Conservation (phyloP, 306 rosid species). For the Abrus pulchellus region DNA sequence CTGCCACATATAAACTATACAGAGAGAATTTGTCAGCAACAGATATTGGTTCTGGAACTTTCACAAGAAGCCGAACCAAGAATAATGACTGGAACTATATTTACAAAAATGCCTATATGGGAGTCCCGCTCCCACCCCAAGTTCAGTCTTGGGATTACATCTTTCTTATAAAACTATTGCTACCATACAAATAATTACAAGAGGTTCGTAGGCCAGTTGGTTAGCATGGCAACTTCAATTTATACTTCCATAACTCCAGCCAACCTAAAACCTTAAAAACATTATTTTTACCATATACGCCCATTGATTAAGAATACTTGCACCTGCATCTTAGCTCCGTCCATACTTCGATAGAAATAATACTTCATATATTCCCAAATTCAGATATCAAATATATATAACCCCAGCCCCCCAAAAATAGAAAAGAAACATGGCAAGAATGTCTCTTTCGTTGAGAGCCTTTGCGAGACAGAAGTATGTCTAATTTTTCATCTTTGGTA, state of each 20-base stretch:
- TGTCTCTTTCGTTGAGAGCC: slow-evolving; percentile 10
- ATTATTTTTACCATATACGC: not conserved
- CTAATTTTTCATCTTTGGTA: not conserved
- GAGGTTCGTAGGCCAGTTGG: slow-evolving; percentile 24
- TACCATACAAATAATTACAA: slow-evolving; percentile 21
- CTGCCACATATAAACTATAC: slow-evolving; percentile 27
- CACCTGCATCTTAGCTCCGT: slow-evolving; percentile 26
- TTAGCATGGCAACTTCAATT: not conserved
- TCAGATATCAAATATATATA: not conserved
- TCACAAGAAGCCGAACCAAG: slow-evolving; percentile 26
- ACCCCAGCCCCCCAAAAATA: slow-evolving; percentile 8
- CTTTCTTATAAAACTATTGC: not conserved
- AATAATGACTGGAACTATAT: not conserved
- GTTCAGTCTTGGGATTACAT: slow-evolving; percentile 7
- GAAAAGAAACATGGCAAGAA: slow-evolving; percentile 11
- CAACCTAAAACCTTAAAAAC: slow-evolving; percentile 22
- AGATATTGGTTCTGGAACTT: slow-evolving; percentile 10
- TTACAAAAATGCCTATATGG: slow-evolving; percentile 9
- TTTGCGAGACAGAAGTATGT: slow-evolving; percentile 4
- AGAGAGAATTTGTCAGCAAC: slow-evolving; percentile 14
- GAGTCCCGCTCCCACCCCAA: slow-evolving; percentile 26
- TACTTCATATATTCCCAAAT: slow-evolving; percentile 3
- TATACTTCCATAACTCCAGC: slow-evolving; percentile 13
- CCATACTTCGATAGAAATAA: not conserved
- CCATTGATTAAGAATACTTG: slow-evolving; percentile 8